phyloP scores from a whole-genome alignment of 139 green algal genomes.

The Diplosphaera chodatii region DNA sequence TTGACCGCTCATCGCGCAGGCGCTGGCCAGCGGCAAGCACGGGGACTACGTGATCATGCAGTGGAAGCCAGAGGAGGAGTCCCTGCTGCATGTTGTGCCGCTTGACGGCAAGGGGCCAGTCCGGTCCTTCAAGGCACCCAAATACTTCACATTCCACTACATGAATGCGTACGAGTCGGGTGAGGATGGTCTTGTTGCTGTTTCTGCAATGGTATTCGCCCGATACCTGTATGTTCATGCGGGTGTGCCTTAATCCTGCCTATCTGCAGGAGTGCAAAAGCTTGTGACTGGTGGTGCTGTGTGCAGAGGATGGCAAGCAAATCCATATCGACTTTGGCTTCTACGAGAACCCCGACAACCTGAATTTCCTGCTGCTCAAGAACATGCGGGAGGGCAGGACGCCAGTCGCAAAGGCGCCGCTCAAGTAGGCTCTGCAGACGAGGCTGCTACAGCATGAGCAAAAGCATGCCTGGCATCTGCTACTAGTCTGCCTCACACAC shows the following conservation, averaged over 20 bases:
- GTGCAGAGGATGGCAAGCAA: slow-evolving; percentile 14
- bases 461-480: no score
- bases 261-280: no score
- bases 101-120: slow-evolving; percentile 33
- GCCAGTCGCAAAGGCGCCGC: neutral
- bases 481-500: no score
- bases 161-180: slow-evolving; percentile 29
- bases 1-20: neutral
- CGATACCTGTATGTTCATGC: no score
- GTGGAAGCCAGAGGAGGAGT: slow-evolving; percentile 58
- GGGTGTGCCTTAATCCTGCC: no score
- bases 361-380: slow-evolving; percentile 39
- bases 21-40: neutral
- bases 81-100: slow-evolving; percentile 49
- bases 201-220: no score
- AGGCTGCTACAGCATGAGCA: no score
- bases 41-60: slow-evolving; percentile 60
- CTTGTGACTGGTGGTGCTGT: no score
- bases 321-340: slow-evolving; percentile 53
- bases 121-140: slow-evolving; percentile 27
- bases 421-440: neutral
- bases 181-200: no score
- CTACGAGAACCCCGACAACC: slow-evolving; percentile 53
- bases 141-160: slow-evolving; percentile 73
- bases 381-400: neutral